phyloP scores from a whole-genome alignment of 2,329 filamentous ascomycete species.

The Sarocladium strictum region DNA sequence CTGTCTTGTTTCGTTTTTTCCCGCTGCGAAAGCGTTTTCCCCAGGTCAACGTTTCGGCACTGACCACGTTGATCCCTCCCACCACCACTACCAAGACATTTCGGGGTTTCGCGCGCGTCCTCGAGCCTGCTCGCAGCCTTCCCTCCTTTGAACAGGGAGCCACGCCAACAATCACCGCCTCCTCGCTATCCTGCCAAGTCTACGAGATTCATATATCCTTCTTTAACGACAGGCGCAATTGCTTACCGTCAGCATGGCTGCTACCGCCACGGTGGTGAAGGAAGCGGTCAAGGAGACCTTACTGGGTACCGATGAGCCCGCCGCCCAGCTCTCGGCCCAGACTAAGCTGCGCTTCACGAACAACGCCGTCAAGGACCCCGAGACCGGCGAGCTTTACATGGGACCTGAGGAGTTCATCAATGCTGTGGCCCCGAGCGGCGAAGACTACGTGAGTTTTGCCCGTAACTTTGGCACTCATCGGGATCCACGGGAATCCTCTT shows the following conservation, averaged over 20 bases:
- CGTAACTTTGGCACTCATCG: too few relatives aligned
- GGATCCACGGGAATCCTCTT: background rate
- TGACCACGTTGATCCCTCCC: slow-evolving; percentile 8
- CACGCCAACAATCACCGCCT: background rate
- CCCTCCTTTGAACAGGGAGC: background rate
- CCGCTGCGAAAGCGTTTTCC: slow-evolving; percentile 2
- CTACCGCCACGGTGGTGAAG: slow-evolving; percentile 46
- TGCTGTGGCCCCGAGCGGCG: slow-evolving; percentile 76
- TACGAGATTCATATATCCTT: background rate
- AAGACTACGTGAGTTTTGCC: slow-evolving; percentile 81
- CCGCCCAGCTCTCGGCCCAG: slow-evolving; percentile 63
- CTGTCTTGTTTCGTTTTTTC: slow-evolving; percentile 4
- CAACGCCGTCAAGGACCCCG: slow-evolving; percentile 69
- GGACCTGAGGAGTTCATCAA: slow-evolving; percentile 81
- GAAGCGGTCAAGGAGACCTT: slow-evolving; percentile 76
- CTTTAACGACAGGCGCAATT: background rate
- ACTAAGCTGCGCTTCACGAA: slow-evolving; percentile 70
- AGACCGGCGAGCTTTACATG: slow-evolving; percentile 74
- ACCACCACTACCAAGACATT: slow-evolving; percentile 5
- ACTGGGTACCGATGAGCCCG: slow-evolving; percentile 52
- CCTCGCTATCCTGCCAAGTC: background rate
- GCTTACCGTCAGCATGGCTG: slow-evolving; percentile 21
- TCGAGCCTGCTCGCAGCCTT: background rate
- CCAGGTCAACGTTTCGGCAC: slow-evolving; percentile 5
- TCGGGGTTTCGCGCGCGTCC: slow-evolving; percentile 4